Evolutionary conservation across 495 filamentous ascomycete genomes (phyloP).

Genomic region (Hypoxylon fuscum): DNA sequence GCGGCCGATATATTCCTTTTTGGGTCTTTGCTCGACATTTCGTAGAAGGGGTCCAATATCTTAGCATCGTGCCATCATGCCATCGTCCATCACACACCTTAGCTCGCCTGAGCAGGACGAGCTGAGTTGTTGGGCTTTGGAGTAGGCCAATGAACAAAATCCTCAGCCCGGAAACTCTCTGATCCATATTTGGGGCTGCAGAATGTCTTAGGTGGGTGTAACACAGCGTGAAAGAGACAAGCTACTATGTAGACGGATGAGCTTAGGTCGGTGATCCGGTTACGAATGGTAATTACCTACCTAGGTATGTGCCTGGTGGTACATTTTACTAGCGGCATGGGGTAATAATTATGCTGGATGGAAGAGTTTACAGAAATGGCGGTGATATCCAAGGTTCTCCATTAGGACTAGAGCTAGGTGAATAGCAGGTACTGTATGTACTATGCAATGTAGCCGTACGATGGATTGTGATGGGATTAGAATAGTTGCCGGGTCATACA

Average conservation of each 20-base stretch:
- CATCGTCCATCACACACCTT: conserved; percentile 10
- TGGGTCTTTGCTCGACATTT: conserved; percentile 9
- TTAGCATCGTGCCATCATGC: conserved; percentile 22
- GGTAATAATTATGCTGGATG: conserved; percentile 11
- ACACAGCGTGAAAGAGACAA: conserved; percentile 29
- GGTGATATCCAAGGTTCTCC: conserved; percentile 18
- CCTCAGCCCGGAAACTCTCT: conserved; percentile 28
- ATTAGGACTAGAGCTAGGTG: conserved; percentile 17
- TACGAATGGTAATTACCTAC: conserved; percentile 27
- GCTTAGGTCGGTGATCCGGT: conserved; percentile 17
- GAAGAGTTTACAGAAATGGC: conserved; percentile 26
- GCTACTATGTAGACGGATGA: too few species aligned
- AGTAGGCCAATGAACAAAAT: conserved; percentile 20
- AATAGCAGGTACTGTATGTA: too few species aligned
- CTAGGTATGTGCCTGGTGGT: background rate
- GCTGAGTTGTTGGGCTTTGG: background rate
- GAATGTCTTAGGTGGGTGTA: conserved; percentile 39
- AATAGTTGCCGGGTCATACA: conserved; percentile 10
- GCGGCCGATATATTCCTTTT: conserved; percentile 11
- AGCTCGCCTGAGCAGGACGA: conserved; percentile 13
- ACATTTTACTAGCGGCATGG: conserved; percentile 18
- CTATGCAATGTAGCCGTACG: background rate
- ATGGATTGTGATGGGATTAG: conserved; percentile 27
- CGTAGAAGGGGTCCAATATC: conserved; percentile 20
- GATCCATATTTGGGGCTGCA: conserved; percentile 41